phyloP scores from a whole-genome alignment of 768 basidiomycete species.

The Kwoniella dejecticola region DNA sequence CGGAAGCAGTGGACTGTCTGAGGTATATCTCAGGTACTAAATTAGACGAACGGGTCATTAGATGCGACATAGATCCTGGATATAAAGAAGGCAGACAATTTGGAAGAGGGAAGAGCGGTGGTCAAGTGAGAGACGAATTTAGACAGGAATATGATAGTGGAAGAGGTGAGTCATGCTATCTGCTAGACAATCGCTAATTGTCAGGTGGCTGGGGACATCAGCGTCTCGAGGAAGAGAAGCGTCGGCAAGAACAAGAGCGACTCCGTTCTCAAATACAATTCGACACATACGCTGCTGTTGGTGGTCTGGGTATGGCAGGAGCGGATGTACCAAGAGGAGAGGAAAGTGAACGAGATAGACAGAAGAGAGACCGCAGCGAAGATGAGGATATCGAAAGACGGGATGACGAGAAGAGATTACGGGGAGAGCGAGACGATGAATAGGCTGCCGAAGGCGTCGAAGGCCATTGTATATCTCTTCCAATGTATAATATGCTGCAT shows the following conservation, averaged over 20 bases:
- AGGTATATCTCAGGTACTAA: conserved; percentile 96
- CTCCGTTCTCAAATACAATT: conserved; percentile 44
- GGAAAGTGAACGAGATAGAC: conserved; percentile 21
- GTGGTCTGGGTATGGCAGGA: conserved; percentile 41
- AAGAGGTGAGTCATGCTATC: conserved; percentile 70
- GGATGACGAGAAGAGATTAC: conserved; percentile 44
- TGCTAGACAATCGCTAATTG: conserved; percentile 1
- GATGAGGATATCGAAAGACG: conserved; percentile 41
- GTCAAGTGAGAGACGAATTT: conserved; percentile 88
- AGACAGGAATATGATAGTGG: conserved; percentile 96
- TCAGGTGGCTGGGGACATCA: conserved; percentile 53
- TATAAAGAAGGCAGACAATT: conserved; percentile 97
- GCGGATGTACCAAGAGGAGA: conserved; percentile 50
- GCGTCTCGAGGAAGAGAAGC: conserved; percentile 41
- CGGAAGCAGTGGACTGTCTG: conserved; percentile 88
- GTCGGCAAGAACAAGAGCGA: conserved; percentile 45
- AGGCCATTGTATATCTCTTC: not conserved
- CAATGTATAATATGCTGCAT: conserved; percentile 26
- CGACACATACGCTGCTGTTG: conserved; percentile 48
- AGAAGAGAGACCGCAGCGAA: conserved; percentile 46
- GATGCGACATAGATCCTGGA: conserved; percentile 94
- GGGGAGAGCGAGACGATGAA: conserved; percentile 47
- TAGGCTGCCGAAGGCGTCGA: too few relatives aligned
- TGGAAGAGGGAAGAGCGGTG: conserved; percentile 94
- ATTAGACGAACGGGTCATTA: conserved; percentile 96